Evolutionary conservation across 139 green algal genomes (phyloP).

Genomic region (Limnomonas spitsbergensis): DNA sequence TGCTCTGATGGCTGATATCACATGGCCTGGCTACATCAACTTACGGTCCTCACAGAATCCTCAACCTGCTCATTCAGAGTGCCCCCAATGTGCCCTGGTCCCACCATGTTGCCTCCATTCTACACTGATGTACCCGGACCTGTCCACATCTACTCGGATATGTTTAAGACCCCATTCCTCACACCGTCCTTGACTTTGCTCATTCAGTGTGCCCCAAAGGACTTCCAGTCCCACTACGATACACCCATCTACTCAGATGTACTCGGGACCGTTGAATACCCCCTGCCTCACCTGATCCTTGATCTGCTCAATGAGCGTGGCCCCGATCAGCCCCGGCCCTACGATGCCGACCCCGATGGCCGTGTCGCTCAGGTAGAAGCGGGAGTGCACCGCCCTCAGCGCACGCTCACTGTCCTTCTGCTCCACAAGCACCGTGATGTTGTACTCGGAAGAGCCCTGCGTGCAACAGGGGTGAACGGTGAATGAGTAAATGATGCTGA

Average conservation of each 20-base stretch:
- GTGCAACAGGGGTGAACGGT: not conserved
- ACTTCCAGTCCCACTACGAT: too few species aligned
- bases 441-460: conserved; percentile 95
- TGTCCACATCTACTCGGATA: too few species aligned
- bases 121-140: too few species aligned
- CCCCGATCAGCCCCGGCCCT: conserved; percentile 87
- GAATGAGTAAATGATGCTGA: not conserved
- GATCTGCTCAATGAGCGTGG: conserved; percentile 87
- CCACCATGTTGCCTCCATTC: too few species aligned
- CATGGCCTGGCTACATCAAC: too few species aligned
- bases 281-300: conserved; percentile 53
- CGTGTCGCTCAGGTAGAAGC: conserved; percentile 92
- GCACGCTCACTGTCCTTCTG: conserved; percentile 62
- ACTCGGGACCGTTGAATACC: not conserved
- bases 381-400: conserved; percentile 83
- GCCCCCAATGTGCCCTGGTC: too few species aligned
- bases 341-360: conserved; percentile 87
- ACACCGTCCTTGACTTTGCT: too few species aligned
- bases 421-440: conserved; percentile 95
- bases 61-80: too few species aligned
- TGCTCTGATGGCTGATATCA: too few species aligned
- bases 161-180: too few species aligned
- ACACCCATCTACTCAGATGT: not conserved
- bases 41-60: too few species aligned
- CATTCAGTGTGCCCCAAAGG: too few species aligned